phyloP scores from a whole-genome alignment of 2,329 filamentous ascomycete genomes.

The Blumeriella jaapii region DNA sequence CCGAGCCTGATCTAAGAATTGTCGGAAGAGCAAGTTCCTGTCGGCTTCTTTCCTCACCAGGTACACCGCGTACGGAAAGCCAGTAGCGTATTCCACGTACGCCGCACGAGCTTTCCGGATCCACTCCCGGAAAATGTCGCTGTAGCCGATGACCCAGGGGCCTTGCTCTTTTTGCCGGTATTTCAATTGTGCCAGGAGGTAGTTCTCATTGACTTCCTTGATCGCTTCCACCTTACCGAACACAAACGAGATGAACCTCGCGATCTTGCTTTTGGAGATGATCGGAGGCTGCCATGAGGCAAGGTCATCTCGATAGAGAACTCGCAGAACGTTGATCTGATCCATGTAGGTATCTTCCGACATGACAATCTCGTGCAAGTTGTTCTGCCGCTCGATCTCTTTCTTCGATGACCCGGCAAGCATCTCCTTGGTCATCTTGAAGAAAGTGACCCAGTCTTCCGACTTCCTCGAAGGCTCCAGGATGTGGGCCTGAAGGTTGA shows the following conservation, averaged over 20 bases:
- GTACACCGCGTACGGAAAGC: slow-evolving; percentile 74
- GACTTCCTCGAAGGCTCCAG: slow-evolving; percentile 54
- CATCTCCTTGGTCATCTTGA: slow-evolving; percentile 68
- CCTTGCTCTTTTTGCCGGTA: slow-evolving; percentile 96
- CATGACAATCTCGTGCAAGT: slow-evolving; percentile 88
- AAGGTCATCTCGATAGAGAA: slow-evolving; percentile 77
- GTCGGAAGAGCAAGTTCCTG: slow-evolving; percentile 73
- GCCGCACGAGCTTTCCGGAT: slow-evolving; percentile 82
- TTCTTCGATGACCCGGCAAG: slow-evolving; percentile 64
- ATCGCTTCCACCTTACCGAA: slow-evolving; percentile 88
- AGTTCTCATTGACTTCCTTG: slow-evolving; percentile 83
- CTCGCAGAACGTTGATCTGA: slow-evolving; percentile 73
- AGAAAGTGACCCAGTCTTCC: slow-evolving; percentile 84
- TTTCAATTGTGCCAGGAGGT: slow-evolving; percentile 84
- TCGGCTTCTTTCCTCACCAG: slow-evolving; percentile 75
- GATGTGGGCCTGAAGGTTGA: slow-evolving; percentile 68
- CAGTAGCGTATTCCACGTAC: slow-evolving; percentile 85
- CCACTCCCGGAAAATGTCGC: slow-evolving; percentile 96
- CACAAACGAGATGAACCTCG: slow-evolving; percentile 71
- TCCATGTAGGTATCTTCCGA: slow-evolving; percentile 87
- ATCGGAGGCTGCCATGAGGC: slow-evolving; percentile 63
- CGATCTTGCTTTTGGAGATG: slow-evolving; percentile 64
- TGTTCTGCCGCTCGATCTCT: slow-evolving; percentile 87
- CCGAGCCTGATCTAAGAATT: slow-evolving; percentile 72
- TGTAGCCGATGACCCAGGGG: slow-evolving; percentile 87